Evolutionary conservation across 1,139 yeast genomes (phyloP).

Genomic region (Scheffersomyces illinoinensis): DNA sequence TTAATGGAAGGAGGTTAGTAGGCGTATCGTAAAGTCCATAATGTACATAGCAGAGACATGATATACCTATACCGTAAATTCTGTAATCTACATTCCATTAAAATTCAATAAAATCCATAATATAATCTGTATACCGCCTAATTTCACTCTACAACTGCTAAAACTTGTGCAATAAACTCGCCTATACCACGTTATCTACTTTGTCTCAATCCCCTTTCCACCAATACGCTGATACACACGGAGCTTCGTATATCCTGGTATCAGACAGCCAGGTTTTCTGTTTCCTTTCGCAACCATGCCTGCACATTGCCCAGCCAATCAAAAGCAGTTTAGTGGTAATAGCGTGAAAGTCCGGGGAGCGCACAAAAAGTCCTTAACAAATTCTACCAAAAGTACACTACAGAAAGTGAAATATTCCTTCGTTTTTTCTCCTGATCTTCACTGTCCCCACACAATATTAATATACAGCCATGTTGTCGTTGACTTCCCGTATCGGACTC

Average conservation of each 20-base stretch:
- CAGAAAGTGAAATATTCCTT: not conserved
- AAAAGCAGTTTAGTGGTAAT: not conserved
- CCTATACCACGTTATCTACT: not conserved
- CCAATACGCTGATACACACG: too few relatives aligned
- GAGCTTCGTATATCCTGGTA: too few relatives aligned
- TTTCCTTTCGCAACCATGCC: not conserved
- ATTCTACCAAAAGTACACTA: not conserved
- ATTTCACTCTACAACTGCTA: too few relatives aligned
- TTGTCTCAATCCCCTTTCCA: too few relatives aligned
- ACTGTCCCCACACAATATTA: not conserved
- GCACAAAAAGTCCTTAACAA: conserved; percentile 4
- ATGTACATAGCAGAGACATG: not conserved
- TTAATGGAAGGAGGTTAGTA: too few relatives aligned
- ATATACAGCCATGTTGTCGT: conserved; percentile 24
- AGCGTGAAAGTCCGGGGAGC: conserved; percentile 8
- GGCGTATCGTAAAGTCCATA: not conserved
- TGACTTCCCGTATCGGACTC: conserved; percentile 30
- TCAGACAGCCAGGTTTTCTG: too few relatives aligned
- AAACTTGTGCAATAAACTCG: too few relatives aligned
- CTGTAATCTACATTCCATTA: too few relatives aligned
- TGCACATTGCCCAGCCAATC: not conserved
- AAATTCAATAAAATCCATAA: too few relatives aligned
- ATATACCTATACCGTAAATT: too few relatives aligned
- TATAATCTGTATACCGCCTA: not conserved
- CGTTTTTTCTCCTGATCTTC: not conserved